Conservation (phyloP, 2,329 filamentous ascomycete genomes). For the Colletotrichum tanaceti region DNA sequence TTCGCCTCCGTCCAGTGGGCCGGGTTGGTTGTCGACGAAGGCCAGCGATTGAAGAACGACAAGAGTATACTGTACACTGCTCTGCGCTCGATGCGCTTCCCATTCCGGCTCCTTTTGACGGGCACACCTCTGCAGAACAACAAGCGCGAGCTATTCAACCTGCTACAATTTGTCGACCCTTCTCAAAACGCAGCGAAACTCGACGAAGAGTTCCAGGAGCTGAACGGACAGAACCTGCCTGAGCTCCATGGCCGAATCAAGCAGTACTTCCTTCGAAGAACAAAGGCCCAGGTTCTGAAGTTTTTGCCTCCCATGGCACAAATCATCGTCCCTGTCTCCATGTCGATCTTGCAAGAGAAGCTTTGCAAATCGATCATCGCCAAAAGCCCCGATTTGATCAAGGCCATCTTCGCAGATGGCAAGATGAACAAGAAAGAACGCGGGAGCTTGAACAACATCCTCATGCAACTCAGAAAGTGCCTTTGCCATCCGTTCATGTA, state of each 20-base stretch:
- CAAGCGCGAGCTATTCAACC: slow-evolving; percentile 91
- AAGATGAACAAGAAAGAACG: slow-evolving; percentile 77
- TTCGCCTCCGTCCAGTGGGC: slow-evolving; percentile 84
- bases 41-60: slow-evolving; percentile 95
- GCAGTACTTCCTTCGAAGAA: slow-evolving; percentile 76
- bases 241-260: slow-evolving; percentile 87
- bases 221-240: slow-evolving; percentile 84
- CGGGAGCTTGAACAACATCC: slow-evolving; percentile 88
- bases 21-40: slow-evolving; percentile 92
- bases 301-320: slow-evolving; percentile 94
- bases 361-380: slow-evolving; percentile 93
- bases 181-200: slow-evolving; percentile 75
- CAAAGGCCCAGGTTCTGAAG: slow-evolving; percentile 89
- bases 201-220: slow-evolving; percentile 79
- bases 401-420: slow-evolving; percentile 80
- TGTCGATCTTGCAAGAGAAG: slow-evolving; percentile 93
- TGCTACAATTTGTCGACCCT: slow-evolving; percentile 92
- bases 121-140: slow-evolving; percentile 97
- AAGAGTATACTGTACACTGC: slow-evolving; percentile 83
- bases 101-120: slow-evolving; percentile 88
- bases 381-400: slow-evolving; percentile 89
- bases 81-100: slow-evolving; percentile 78
- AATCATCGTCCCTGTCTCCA: slow-evolving; percentile 94
- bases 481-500: slow-evolving; percentile 97
- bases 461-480: slow-evolving; percentile 95